Evolutionary conservation across 1,284 basidiomycete genomes (phyloP), one percentile per base, ranked within the genome.

Genomic region (Ustilago shanxiensis): DNA sequence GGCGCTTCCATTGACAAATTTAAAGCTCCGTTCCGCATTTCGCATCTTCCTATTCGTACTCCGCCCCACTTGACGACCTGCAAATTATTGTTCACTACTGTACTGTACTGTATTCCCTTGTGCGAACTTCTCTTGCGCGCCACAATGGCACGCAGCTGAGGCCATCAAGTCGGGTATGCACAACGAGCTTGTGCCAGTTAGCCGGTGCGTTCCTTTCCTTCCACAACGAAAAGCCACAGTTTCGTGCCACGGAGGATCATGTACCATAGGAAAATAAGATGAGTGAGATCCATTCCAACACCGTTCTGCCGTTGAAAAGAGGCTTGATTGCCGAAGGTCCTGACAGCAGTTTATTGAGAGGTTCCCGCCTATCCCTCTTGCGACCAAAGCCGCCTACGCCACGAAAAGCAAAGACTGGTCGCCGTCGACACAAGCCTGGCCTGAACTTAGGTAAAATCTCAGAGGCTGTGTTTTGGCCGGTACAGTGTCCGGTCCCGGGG

Each of bases 21-120:
- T 49, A 14, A 49, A 35, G 33, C 52, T 54, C 52, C 52, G 52
- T 54, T 39, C 33, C 18, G 22, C 52, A 16, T n/a, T 54, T 54
- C 52, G 29, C 33, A 24, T 54, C 33, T 39, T 52, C 50, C 28
- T 20, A 13, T 52, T 33, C 28, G 22, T 4, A 35, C 50, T 33
- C 50, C 50, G 50, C 14, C 11, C 29, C 9, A 16, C 50, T 52
- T 14, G 18, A 29, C 9, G 31, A 33, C n/a, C 11, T 52, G 18
- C 41, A 44, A 20, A 44, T n/a, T 44, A 7, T 37, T 16, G 6
- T 33, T 11, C 31, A 33, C 31, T n/a, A n/a, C 18, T 41, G 10
- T 10, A 41, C 18, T 41, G 13, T 41, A 16, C n/a, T 41, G 13
- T 16, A 16, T 6, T 41, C 37, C 37, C 18, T 1, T 41, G 6